Conservation (phyloP, 371 early-diverging fungal genomes). For the Mortierella sp. region DNA sequence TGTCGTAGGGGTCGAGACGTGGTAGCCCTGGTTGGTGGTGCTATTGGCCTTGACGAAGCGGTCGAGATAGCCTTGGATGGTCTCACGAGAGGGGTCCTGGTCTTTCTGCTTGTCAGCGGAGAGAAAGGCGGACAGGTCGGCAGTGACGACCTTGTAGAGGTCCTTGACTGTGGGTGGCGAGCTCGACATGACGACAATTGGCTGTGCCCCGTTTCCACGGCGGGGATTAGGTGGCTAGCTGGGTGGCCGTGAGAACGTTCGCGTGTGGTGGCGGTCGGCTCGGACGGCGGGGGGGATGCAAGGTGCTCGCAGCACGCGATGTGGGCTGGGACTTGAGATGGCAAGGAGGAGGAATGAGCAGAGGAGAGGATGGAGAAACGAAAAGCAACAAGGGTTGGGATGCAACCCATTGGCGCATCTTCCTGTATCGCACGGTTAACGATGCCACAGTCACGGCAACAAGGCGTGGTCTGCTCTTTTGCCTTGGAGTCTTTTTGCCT, state of each 20-base stretch:
- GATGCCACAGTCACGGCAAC: no score
- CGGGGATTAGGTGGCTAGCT: no score
- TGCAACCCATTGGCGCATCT: neutral
- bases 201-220: no score
- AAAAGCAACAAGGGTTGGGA: neutral
- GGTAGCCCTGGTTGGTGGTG: conserved; percentile 7
- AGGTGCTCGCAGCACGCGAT: no score
- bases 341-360: neutral
- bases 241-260: neutral
- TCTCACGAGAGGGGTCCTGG: conserved; percentile 24
- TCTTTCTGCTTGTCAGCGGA: conserved; percentile 18
- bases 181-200: conserved; percentile 23
- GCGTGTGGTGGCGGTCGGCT: no score
- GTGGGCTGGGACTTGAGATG: no score
- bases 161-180: conserved; percentile 48
- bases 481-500: no score
- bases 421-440: neutral
- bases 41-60: conserved; percentile 32
- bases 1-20: conserved; percentile 12
- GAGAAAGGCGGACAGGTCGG: conserved; percentile 28
- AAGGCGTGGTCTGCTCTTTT: no score
- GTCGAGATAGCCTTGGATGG: conserved; percentile 37
- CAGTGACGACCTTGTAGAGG: conserved; percentile 43
- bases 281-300: no score
- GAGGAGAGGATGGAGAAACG: neutral